phyloP scores from a whole-genome alignment of 805 yeast genomes.

The Debaryomyces tyrocola region DNA sequence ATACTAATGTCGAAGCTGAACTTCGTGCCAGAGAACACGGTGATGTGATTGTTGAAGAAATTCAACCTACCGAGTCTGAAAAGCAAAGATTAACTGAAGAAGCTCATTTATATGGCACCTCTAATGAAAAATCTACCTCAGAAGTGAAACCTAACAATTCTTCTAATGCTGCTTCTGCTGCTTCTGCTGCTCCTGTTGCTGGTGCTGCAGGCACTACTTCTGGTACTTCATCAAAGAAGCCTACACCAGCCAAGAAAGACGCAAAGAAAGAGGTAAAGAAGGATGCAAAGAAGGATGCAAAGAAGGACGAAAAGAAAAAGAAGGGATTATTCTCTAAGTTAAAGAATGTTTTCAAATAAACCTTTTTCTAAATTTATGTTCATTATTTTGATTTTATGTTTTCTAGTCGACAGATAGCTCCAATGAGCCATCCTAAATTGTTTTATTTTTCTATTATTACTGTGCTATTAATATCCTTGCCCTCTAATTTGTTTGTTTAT shows the following conservation, averaged over 20 bases:
- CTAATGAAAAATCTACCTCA: slow-evolving; percentile 9
- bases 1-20: slow-evolving; percentile 31
- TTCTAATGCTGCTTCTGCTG: neutral
- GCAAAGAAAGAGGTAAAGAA: slow-evolving; percentile 12
- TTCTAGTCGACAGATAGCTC: neutral
- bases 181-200: slow-evolving; percentile 2
- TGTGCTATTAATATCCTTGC: neutral
- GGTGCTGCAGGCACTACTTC: slow-evolving; percentile 9
- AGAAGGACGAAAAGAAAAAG: slow-evolving; percentile 36
- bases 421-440: neutral
- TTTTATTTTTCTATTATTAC: neutral
- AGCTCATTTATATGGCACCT: slow-evolving; percentile 20
- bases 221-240: slow-evolving; percentile 12
- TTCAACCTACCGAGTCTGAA: slow-evolving; percentile 41
- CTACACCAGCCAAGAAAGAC: slow-evolving; percentile 8
- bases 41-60: slow-evolving; percentile 40
- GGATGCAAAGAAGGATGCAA: slow-evolving; percentile 9
- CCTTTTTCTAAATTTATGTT: neutral
- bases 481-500: neutral
- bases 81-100: slow-evolving; percentile 35
- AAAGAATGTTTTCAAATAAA: slow-evolving; percentile 15
- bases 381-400: neutral
- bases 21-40: slow-evolving; percentile 35
- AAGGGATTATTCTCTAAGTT: slow-evolving; percentile 38
- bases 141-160: slow-evolving; percentile 4